Base-by-base conservation (phyloP, 2,329 filamentous ascomycete genomes). In the Beauveria sp. region DNA sequence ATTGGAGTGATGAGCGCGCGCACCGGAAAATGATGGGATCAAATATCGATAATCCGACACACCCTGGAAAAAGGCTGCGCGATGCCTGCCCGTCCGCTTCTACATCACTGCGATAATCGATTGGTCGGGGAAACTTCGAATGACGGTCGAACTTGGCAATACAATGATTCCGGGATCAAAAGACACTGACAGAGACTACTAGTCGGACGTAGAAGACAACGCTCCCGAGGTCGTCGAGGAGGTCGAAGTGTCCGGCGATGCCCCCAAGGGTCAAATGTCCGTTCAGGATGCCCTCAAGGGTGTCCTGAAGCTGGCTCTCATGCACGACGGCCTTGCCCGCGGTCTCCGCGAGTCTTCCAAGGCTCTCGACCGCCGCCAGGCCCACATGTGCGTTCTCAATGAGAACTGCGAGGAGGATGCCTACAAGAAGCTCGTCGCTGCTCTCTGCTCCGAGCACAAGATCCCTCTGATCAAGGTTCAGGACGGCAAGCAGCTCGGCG, bases 121-220 rank as follows among this genome's bases (percentile, higher is more conserved):
- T 59, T 22, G 28, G 56, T 51, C 34, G 34, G 47, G 47, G 22
- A 30, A 30, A 12, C n/a, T 48, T 28, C 24, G 24, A 34, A 52
- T 40, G 56, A 40, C 24, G 37, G 56, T 52, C 47, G 30, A 50
- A 40, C n/a, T 37, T 37, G 48, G 26, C 47, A 43, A 18, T 10
- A 26, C 24, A 30, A 52, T 44, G 44, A 40, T 26, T 20, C 14
- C 43, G 30, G 48, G 37, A 40, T 18, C 46, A 54, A 51, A 55
- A 54, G 43, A 55, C 56, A 55, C 61, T 62, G 52, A 62, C 61
- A 59, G 56, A 59, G 51, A 59, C 61, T 62, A 66, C 70, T 37
- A 97, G 94, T 97, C 93, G 92, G 93, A 97, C 92, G 93, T 93
- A 97, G 94, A 97, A 97, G 93, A 97, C 89, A 89, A 86, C 80